Evolutionary conservation across 306 rosid species (phyloP), one percentile per base, ranked within the genome.

Genomic region (Gastrolobium villosum): DNA sequence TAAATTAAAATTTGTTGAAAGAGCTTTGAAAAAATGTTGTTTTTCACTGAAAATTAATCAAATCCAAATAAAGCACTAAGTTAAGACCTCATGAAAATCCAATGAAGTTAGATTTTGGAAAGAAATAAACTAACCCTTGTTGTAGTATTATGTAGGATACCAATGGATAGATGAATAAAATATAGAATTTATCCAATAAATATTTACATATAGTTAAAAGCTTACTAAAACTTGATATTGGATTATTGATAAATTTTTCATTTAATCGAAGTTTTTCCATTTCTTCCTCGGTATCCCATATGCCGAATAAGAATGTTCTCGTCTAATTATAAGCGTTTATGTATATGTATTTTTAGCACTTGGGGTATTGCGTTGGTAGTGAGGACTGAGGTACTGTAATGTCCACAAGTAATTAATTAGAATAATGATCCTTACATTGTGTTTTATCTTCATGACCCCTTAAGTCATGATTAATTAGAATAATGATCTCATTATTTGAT

Each of bases 51-150:
- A 20, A 20, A 20, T 20, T 20, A 20, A 20, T 20, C 26, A 0
- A 20, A 0, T 20, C 26, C 26, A 20, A 20, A 20, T 20, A 20
- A 20, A 20, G 26, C 26, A 20, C 13, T 65, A 3, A 31, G 3
- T 68, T 46, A 7, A 46, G 15, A 34, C 50, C 20, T 53, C 64
- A 50, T 15, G 1, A 35, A 69, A 48, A 52, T 52, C 32, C 10
- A 36, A 13, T 2, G 49, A 52, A 70, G 36, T 70, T 70, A 50
- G 74, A 68, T 46, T 45, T 6, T 30, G 57, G 28, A 34, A 67
- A 67, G 28, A 2, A 55, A 67, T 6, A 10, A 67, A 20, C 72
- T 26, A 65, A 20, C 36, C 53, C 54, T 5, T 65, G 15, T 41
- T 31, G 6, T 14, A 15, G 15, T 13, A 31, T 45, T 31, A 7